phyloP scores from a whole-genome alignment of 768 basidiomycete species.

The Pulveroboletus sp. region DNA sequence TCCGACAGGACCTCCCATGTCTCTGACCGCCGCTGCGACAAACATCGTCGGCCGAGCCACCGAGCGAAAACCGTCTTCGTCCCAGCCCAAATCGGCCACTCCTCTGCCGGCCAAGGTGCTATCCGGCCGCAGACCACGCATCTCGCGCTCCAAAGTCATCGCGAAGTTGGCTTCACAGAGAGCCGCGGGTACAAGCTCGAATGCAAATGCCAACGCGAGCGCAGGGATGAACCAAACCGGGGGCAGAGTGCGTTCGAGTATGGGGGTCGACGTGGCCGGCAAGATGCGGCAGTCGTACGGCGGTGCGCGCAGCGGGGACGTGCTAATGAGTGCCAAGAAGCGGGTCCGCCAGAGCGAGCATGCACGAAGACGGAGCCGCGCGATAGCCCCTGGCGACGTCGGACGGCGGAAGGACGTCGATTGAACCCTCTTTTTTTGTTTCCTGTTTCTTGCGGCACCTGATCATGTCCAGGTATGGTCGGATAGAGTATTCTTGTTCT shows the following conservation, averaged over 20 bases:
- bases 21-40: constrained; percentile 32
- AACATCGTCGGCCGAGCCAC: constrained; percentile 17
- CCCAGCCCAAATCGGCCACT: constrained; percentile 13
- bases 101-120: constrained; percentile 30
- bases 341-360: constrained; percentile 75
- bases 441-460: constrained; percentile 7
- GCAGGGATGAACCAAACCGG: constrained; percentile 20
- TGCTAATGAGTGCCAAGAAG: constrained; percentile 67
- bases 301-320: constrained; percentile 31
- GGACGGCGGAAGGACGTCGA: constrained; percentile 14
- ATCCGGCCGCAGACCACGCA: constrained; percentile 62
- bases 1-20: constrained; percentile 20
- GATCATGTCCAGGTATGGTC: constrained; percentile 14
- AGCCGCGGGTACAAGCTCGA: constrained; percentile 28
- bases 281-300: constrained; percentile 22
- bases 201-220: constrained; percentile 10
- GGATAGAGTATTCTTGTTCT: too few species aligned
- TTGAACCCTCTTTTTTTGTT: neutral
- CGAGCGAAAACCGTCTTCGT: neutral
- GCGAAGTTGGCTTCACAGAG: constrained; percentile 73
- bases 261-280: constrained; percentile 35
- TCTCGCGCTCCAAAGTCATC: constrained; percentile 79
- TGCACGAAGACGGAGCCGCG: constrained; percentile 51
- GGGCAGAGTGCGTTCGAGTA: constrained; percentile 48
- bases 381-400: constrained; percentile 14